Percentiles rank a stretch among this genome's conserved stretches.
phyloP scores from a whole-genome alignment of 2,329 filamentous ascomycete species.

The Bertia moriformis region DNA sequence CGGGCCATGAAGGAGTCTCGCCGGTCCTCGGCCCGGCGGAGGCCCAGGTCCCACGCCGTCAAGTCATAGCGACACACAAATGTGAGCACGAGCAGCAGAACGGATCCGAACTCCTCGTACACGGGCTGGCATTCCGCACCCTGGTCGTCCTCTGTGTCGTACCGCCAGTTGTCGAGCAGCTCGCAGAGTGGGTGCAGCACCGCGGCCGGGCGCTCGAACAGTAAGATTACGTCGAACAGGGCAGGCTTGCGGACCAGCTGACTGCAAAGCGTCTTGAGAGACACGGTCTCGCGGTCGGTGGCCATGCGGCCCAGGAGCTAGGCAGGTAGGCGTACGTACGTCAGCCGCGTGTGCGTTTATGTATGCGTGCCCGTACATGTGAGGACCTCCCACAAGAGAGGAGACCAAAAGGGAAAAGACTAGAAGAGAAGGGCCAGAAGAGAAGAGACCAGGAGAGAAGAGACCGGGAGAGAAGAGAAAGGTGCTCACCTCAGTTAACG shows the following conservation, averaged over 20 bases:
- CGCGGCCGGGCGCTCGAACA: slow-evolving; percentile 58
- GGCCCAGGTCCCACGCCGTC: slow-evolving; percentile 46
- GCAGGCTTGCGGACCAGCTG: slow-evolving; percentile 60
- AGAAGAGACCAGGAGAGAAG: not conserved
- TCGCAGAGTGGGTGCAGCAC: slow-evolving; percentile 62
- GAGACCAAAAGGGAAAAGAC: too few species aligned
- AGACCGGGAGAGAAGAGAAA: not conserved
- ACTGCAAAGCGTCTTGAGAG: slow-evolving; percentile 61
- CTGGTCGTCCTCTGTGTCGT: slow-evolving; percentile 74
- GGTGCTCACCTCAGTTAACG: slow-evolving; percentile 50
- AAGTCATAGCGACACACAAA: slow-evolving; percentile 66
- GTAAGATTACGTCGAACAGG: slow-evolving; percentile 59
- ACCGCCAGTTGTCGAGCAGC: slow-evolving; percentile 64
- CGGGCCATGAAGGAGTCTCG: slow-evolving; percentile 59
- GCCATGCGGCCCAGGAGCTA: slow-evolving; percentile 58
- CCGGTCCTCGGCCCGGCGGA: slow-evolving; percentile 29
- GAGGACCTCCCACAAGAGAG: too few species aligned
- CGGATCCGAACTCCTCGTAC: slow-evolving; percentile 72
- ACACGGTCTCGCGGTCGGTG: slow-evolving; percentile 62
- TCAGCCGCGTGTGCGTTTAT: slow-evolving; percentile 4
- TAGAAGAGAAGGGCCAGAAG: slow-evolving; percentile 1
- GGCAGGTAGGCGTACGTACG: too few species aligned
- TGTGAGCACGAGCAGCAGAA: slow-evolving; percentile 59
- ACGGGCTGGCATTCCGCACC: slow-evolving; percentile 73
- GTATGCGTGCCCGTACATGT: too few species aligned